A percentile compares a stretch with the other conserved stretches of the same genome.
phyloP scores from a whole-genome alignment of 2,329 filamentous ascomycete genomes.

The Trichoderma sp. region DNA sequence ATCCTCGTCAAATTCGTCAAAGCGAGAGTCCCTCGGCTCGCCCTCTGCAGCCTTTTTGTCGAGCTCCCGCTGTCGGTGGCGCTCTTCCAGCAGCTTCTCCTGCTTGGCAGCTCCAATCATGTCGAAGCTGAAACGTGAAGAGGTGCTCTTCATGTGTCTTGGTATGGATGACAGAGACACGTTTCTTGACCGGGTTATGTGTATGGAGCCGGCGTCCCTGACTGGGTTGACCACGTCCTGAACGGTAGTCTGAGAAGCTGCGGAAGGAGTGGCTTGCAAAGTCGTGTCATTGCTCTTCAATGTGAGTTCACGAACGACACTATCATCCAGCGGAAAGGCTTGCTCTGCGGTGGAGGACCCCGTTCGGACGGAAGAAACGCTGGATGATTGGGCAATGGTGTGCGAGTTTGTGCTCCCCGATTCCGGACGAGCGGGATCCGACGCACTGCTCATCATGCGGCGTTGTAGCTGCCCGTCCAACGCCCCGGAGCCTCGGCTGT shows the following conservation, averaged over 20 bases:
- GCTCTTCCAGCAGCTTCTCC: slow-evolving; percentile 71
- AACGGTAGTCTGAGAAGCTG: slow-evolving; percentile 33
- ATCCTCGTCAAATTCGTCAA: slow-evolving; percentile 65
- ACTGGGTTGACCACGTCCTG: slow-evolving; percentile 32
- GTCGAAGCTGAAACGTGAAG: slow-evolving; percentile 80
- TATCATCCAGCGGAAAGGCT: slow-evolving; percentile 23
- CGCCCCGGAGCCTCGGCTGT: background rate
- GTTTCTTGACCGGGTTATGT: slow-evolving; percentile 52
- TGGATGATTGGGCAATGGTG: slow-evolving; percentile 35
- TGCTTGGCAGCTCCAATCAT: slow-evolving; percentile 70
- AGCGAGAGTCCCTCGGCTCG: slow-evolving; percentile 54
- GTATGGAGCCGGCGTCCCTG: slow-evolving; percentile 34
- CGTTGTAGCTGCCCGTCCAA: slow-evolving; percentile 10
- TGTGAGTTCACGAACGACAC: slow-evolving; percentile 43
- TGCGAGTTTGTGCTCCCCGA: slow-evolving; percentile 37
- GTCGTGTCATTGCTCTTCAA: slow-evolving; percentile 42
- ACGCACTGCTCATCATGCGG: slow-evolving; percentile 39
- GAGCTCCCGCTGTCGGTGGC: slow-evolving; percentile 67
- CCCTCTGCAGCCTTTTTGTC: slow-evolving; percentile 55
- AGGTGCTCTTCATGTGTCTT: slow-evolving; percentile 72
- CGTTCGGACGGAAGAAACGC: slow-evolving; percentile 34
- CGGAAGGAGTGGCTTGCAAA: slow-evolving; percentile 27
- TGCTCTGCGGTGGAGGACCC: slow-evolving; percentile 28
- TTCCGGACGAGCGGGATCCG: slow-evolving; percentile 35
- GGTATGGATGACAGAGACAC: slow-evolving; percentile 58